Evolutionary conservation across 2,329 filamentous ascomycete species (phyloP), one percentile per base, ranked within the genome.

Genomic region (Cercospora zeae-maydis): DNA sequence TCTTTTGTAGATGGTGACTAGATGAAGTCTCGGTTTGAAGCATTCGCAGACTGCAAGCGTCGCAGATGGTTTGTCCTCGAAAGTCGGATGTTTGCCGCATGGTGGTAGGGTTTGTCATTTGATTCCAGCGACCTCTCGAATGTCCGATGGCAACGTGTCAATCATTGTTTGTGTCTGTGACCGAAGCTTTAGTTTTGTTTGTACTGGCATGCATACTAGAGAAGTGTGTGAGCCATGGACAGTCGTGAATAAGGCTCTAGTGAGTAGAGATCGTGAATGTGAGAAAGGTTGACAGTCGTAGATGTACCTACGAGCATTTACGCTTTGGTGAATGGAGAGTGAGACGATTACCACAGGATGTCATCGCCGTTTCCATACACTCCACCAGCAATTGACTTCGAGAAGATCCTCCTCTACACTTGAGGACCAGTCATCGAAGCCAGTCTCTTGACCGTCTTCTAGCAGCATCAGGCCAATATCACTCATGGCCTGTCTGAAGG

Each of bases 381-480:
- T 87, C 83, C 87, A 86, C 88, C 88, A 91, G 70, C 89, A 92
- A 51, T 80, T 82, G 31, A 91, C 84, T 56, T 81, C 78, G 27
- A 73, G 72, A 24, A 70, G 62, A 59, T 74, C 67, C 69, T 78
- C 66, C 55, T 76, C 74, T 36, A 84, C 81, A 1, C 81, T 82
- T 27, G 81, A 80, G 31, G 81, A 83, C 90, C 90, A 93, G 74
- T 93, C 90, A 72, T 93, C 90, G 70, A 85, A 83, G 9, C 88
- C 89, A 5, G 79, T 79, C 47, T 92, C 82, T 62, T 84, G 79
- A 6, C 86, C 86, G 71, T 90, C 84, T 16, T 86, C 80, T 1
- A 89, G 68, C 2, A 87, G 70, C 10, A 73, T 79, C 75, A 82
- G 78, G 34, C 78, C 83, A 14, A 85, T 77, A 1, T 77, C 75